Conservation (phyloP, 2,329 filamentous ascomycete species). For the Penicillium frequentans region DNA sequence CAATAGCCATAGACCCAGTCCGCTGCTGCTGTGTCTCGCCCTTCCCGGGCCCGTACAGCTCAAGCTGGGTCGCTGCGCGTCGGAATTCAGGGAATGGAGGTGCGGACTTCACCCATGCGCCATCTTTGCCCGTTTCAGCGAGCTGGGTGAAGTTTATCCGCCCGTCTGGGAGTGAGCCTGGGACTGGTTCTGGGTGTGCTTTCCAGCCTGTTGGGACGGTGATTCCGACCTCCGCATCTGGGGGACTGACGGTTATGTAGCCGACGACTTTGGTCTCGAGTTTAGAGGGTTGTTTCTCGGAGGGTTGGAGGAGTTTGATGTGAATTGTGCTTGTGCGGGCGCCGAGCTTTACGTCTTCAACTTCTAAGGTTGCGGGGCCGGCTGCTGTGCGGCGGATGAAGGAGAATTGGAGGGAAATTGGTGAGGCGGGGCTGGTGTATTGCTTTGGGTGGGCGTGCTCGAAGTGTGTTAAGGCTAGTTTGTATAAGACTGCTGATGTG, state of each 20-base stretch:
- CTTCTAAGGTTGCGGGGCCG: conserved; percentile 57
- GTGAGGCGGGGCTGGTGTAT: conserved; percentile 51
- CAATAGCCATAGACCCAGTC: conserved; percentile 38
- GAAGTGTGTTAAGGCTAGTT: conserved; percentile 61
- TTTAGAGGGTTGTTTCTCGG: conserved; percentile 30
- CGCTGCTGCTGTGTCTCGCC: conserved; percentile 16
- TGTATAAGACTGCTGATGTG: conserved; percentile 63
- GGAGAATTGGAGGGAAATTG: conserved; percentile 63
- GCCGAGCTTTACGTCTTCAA: conserved; percentile 65
- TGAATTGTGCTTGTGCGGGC: conserved; percentile 64
- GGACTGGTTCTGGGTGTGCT: conserved; percentile 47
- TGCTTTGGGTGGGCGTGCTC: conserved; percentile 57
- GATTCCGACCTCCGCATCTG: conserved; percentile 59
- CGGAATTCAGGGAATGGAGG: conserved; percentile 41
- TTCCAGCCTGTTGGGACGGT: conserved; percentile 57
- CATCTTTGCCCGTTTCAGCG: conserved; percentile 24
- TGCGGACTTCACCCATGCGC: conserved; percentile 23
- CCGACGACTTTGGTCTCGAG: conserved; percentile 61
- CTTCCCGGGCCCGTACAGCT: conserved; percentile 46
- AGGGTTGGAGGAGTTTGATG: conserved; percentile 52
- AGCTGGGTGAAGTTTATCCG: conserved; percentile 24
- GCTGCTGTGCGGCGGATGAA: conserved; percentile 64
- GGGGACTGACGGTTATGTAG: conserved; percentile 64
- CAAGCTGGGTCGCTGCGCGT: conserved; percentile 52
- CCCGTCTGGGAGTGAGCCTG: conserved; percentile 36